Evolutionary conservation across 805 yeast species (phyloP).

Genomic region (Tetrapisispora arboricola): DNA sequence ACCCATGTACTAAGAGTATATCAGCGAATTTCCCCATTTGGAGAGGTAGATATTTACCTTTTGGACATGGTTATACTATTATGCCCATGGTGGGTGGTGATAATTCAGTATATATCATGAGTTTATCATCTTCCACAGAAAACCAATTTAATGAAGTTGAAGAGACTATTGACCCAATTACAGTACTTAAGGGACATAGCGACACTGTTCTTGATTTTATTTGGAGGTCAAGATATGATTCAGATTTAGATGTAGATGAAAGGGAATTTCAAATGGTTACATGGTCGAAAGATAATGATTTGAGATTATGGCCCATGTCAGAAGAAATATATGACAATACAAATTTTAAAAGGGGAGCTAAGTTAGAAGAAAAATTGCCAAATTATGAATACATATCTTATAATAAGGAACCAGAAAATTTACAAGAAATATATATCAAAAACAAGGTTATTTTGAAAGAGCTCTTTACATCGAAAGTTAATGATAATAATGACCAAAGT

Average conservation of each 20-base stretch:
- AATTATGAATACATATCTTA: conserved; percentile 40
- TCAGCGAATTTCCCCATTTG: conserved; percentile 76
- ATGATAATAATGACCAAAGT: conserved; percentile 35
- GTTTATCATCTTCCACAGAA: conserved; percentile 11
- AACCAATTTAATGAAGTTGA: conserved; percentile 5
- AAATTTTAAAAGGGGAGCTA: conserved; percentile 31
- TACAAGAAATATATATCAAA: conserved; percentile 14
- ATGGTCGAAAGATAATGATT: conserved; percentile 84
- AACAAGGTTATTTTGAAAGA: conserved; percentile 30
- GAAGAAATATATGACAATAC: conserved; percentile 40
- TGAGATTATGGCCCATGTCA: conserved; percentile 68
- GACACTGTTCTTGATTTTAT: conserved; percentile 81
- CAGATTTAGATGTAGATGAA: conserved; percentile 42
- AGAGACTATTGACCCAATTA: conserved; percentile 38
- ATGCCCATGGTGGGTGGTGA: conserved; percentile 88
- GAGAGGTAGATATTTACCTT: conserved; percentile 80
- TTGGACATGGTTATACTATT: conserved; percentile 78
- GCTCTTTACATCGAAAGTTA: conserved; percentile 30
- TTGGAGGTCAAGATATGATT: conserved; percentile 62
- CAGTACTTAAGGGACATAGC: conserved; percentile 67
- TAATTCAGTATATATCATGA: conserved; percentile 33
- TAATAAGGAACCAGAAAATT: conserved; percentile 38
- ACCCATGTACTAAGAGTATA: conserved; percentile 47
- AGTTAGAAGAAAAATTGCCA: conserved; percentile 31
- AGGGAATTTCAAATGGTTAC: conserved; percentile 86